These are phyloP conservation scores for Zoysia matrella DNA, from an alignment of 202 grass and related monocot species.

Conservation along the genomic window DNA sequence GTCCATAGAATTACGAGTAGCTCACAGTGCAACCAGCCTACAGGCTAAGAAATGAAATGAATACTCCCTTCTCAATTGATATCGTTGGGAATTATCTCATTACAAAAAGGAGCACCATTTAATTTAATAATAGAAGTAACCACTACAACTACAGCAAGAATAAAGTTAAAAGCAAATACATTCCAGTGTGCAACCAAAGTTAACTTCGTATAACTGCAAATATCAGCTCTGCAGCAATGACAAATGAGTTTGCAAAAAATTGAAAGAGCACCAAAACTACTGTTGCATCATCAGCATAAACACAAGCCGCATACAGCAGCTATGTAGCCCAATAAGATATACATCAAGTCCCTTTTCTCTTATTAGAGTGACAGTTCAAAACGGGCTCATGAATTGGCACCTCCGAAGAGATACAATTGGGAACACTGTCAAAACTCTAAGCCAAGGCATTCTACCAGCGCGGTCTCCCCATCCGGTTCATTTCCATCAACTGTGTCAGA, in stretches of 20 bases:
- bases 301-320: not conserved
- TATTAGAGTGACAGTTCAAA: conserved; percentile 27
- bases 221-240: conserved; percentile 19
- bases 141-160: too few relatives aligned
- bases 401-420: conserved; percentile 20
- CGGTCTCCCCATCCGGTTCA: conserved; percentile 56
- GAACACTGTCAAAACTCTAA: conserved; percentile 22
- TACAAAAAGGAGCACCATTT: too few relatives aligned
- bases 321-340: conserved; percentile 18
- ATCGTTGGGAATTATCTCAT: too few relatives aligned
- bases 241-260: conserved; percentile 17
- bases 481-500: conserved; percentile 82
- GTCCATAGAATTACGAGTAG: not conserved
- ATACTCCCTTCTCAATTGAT: too few relatives aligned
- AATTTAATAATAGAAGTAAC: too few relatives aligned
- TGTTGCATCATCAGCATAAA: conserved; percentile 26
- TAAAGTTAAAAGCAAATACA: too few relatives aligned
- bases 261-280: not conserved
- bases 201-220: not conserved
- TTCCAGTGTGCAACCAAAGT: too few relatives aligned
- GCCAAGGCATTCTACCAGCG: conserved; percentile 34
- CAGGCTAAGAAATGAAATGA: too few relatives aligned
- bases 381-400: conserved; percentile 24
- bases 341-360: conserved; percentile 1
- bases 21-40: too few relatives aligned